Percentiles rank a stretch among this genome's conserved stretches.
phyloP scores from a whole-genome alignment of 805 yeast genomes.

The Starmerella bombi region DNA sequence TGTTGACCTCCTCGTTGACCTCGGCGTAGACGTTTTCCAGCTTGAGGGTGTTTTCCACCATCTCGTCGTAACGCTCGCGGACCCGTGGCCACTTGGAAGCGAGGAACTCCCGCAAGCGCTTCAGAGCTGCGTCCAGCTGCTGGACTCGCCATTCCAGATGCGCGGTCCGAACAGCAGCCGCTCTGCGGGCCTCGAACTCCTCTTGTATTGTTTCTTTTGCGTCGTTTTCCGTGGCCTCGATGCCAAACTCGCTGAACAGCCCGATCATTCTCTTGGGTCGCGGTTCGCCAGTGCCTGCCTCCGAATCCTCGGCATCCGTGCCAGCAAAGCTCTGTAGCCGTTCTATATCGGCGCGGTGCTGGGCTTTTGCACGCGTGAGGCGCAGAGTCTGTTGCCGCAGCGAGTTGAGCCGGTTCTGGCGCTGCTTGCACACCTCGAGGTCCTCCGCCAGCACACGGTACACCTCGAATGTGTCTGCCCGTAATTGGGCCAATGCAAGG shows the following conservation, averaged over 20 bases:
- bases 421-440: background rate
- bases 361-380: background rate
- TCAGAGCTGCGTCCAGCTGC: slow-evolving; percentile 6
- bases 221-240: slow-evolving; percentile 1
- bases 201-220: slow-evolving; percentile 1
- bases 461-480: slow-evolving; percentile 2
- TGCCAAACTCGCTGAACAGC: background rate
- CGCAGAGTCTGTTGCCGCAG: background rate
- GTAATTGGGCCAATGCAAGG: slow-evolving; percentile 2
- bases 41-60: slow-evolving; percentile 14
- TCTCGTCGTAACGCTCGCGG: slow-evolving; percentile 17
- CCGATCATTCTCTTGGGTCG: background rate
- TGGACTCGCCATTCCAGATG: background rate
- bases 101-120: slow-evolving; percentile 19
- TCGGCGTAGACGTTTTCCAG: slow-evolving; percentile 15
- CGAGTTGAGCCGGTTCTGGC: slow-evolving; percentile 1
- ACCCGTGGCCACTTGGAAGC: slow-evolving; percentile 21
- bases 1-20: slow-evolving; percentile 6
- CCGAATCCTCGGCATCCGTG: background rate
- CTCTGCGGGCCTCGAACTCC: slow-evolving; percentile 3
- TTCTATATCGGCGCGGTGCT: background rate
- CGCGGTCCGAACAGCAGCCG: background rate
- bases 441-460: slow-evolving; percentile 4
- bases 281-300: background rate
- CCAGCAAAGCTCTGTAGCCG: background rate